These are phyloP conservation scores for Cruciata laevipes DNA, from an alignment of 257 asterid genomes.

Conservation along the genomic window DNA sequence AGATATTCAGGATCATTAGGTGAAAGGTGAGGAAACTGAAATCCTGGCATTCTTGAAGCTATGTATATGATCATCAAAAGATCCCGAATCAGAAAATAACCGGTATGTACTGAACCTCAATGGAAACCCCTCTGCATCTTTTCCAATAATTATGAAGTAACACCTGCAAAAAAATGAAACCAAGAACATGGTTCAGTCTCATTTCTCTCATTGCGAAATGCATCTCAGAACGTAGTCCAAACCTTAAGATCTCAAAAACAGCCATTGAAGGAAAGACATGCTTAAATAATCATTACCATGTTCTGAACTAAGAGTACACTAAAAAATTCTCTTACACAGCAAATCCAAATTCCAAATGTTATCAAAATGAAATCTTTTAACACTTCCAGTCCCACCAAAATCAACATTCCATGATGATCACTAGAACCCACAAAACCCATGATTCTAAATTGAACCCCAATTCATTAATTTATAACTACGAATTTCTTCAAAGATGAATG, in stretches of 20 bases:
- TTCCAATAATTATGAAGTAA: neutral
- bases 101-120: neutral
- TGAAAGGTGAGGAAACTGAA: slow-evolving; percentile 28
- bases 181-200: neutral
- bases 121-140: neutral
- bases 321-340: neutral
- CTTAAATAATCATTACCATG: neutral
- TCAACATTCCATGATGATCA: neutral
- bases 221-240: neutral
- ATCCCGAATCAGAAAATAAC: slow-evolving; percentile 27
- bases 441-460: neutral
- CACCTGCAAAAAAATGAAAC: slow-evolving; percentile 3
- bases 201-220: too few species aligned
- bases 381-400: neutral
- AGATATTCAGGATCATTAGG: slow-evolving; percentile 30
- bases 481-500: too few species aligned
- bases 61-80: slow-evolving; percentile 11
- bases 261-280: neutral
- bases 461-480: too few species aligned
- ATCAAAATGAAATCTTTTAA: slow-evolving; percentile 2
- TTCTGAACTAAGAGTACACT: neutral
- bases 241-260: neutral
- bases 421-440: neutral
- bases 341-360: neutral
- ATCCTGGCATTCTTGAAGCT: slow-evolving; percentile 48